phyloP scores from a whole-genome alignment of 768 basidiomycete genomes.

The Hortiboletus campestris region DNA sequence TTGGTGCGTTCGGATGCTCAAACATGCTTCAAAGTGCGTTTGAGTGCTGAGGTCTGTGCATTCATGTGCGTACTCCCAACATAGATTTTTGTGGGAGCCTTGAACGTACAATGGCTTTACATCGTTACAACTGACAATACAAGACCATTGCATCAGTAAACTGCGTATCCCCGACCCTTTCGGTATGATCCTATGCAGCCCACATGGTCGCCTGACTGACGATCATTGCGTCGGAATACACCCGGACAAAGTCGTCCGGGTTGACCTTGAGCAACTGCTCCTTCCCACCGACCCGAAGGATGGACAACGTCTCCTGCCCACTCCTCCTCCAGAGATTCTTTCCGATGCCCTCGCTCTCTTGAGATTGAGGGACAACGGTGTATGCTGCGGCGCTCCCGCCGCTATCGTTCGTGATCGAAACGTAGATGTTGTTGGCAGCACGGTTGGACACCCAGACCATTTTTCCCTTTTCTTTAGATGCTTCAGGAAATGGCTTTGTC shows the following conservation, averaged over 20 bases:
- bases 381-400: constrained; percentile 1
- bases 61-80: too few species aligned
- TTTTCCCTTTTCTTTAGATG: not conserved
- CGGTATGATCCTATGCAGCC: not conserved
- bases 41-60: too few species aligned
- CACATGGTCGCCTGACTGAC: constrained; percentile 9
- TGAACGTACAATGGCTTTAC: not conserved
- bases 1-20: too few species aligned
- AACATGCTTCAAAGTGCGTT: too few species aligned
- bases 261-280: constrained; percentile 8
- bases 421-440: not conserved
- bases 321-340: constrained; percentile 10
- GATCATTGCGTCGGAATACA: constrained; percentile 10
- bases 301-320: constrained; percentile 6
- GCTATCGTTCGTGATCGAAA: constrained; percentile 7
- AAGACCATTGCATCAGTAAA: not conserved
- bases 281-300: constrained; percentile 7
- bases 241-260: constrained; percentile 13
- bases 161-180: not conserved
- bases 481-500: not conserved
- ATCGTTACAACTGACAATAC: not conserved
- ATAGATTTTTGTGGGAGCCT: too few species aligned
- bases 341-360: not conserved
- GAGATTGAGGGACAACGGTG: not conserved
- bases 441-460: constrained; percentile 23